Conservation (phyloP, 2,329 filamentous ascomycete species). For the Xylariales sp. region DNA sequence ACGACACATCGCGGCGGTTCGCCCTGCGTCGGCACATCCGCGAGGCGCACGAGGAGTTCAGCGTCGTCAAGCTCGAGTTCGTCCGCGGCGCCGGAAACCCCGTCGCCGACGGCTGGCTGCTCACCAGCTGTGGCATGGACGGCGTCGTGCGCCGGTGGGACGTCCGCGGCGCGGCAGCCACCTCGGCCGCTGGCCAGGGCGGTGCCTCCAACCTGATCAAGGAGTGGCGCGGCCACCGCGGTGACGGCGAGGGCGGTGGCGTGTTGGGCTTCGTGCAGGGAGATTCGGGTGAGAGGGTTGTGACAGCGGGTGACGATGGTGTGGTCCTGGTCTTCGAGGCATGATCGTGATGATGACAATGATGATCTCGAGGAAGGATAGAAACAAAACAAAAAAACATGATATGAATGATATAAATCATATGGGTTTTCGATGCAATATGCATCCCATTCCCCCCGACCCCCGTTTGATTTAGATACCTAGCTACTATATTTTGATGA, state of each 20-base stretch:
- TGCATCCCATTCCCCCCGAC: no score
- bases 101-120: slow-evolving; percentile 58
- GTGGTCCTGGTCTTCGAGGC: slow-evolving; percentile 64
- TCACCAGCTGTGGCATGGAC: slow-evolving; percentile 90
- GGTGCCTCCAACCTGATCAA: slow-evolving; percentile 68
- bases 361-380: no score
- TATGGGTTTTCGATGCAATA: no score
- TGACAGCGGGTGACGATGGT: slow-evolving; percentile 89
- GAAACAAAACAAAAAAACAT: no score
- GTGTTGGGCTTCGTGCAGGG: slow-evolving; percentile 89
- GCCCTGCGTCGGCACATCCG: slow-evolving; percentile 78
- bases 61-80: slow-evolving; percentile 92
- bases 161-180: slow-evolving; percentile 42
- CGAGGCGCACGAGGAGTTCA: slow-evolving; percentile 80
- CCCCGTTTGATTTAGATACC: no score
- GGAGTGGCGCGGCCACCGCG: slow-evolving; percentile 88
- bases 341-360: no score
- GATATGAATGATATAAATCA: no score
- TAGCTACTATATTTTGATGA: no score
- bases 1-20: slow-evolving; percentile 82
- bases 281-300: slow-evolving; percentile 65
- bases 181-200: slow-evolving; percentile 32
- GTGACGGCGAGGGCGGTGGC: slow-evolving; percentile 81
- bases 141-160: slow-evolving; percentile 91
- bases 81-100: slow-evolving; percentile 52